These are phyloP conservation scores for Sphaerulina vaccinii DNA, from an alignment of 2,329 filamentous ascomycete species.

Conservation along the genomic window DNA sequence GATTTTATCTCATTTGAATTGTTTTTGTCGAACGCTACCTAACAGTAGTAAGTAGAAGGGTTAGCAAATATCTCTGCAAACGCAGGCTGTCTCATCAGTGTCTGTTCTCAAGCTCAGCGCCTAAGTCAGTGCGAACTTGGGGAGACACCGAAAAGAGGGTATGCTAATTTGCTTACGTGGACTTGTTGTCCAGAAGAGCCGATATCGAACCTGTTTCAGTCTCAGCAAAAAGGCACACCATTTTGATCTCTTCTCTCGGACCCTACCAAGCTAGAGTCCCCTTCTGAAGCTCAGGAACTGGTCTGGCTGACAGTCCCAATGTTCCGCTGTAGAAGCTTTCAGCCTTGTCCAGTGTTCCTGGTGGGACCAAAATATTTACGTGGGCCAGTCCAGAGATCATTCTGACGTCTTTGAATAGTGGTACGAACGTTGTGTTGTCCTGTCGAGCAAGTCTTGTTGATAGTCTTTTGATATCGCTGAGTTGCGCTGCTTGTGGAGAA, in stretches of 20 bases:
- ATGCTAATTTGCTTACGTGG: too few species aligned
- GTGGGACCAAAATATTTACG: slow-evolving; percentile 59
- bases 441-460: background rate
- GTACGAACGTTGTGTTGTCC: background rate
- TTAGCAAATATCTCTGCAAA: too few species aligned
- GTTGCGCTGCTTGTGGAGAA: too few species aligned
- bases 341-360: slow-evolving; percentile 52
- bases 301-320: slow-evolving; percentile 53
- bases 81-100: too few species aligned
- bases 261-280: slow-evolving; percentile 55
- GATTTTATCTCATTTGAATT: slow-evolving; percentile 39
- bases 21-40: slow-evolving; percentile 51
- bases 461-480: background rate
- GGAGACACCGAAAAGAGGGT: too few species aligned
- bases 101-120: too few species aligned
- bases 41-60: too few species aligned
- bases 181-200: slow-evolving; percentile 52
- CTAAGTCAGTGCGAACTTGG: too few species aligned
- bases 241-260: background rate
- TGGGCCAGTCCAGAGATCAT: slow-evolving; percentile 58
- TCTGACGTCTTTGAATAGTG: background rate
- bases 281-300: slow-evolving; percentile 55
- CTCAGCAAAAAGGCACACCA: slow-evolving; percentile 2
- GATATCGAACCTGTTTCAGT: slow-evolving; percentile 52
- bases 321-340: slow-evolving; percentile 57